Conservation (phyloP, 176 grass and related monocot genomes). For the Musa acuminata region DNA sequence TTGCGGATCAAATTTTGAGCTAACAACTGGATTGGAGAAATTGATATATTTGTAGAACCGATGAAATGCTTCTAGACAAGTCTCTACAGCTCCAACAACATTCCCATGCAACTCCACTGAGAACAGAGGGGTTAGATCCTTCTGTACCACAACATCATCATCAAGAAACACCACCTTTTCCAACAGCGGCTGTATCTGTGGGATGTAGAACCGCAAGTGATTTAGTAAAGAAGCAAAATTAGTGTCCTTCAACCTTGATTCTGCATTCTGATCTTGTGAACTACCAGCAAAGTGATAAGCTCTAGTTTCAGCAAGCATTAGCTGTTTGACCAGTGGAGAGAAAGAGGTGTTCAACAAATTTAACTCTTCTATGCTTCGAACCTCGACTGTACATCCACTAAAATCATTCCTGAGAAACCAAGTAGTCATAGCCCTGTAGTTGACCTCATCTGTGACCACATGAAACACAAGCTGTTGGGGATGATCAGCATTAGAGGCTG, state of each 20-base stretch:
- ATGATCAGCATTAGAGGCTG: conserved; percentile 17
- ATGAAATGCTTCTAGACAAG: conserved; percentile 20
- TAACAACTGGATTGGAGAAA: conserved; percentile 14
- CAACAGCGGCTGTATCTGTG: conserved; percentile 8
- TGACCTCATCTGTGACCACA: conserved; percentile 19
- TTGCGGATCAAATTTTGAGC: conserved; percentile 20
- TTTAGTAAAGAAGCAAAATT: conserved; percentile 14
- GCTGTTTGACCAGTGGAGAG: conserved; percentile 5
- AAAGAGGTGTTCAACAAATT: conserved; percentile 4
- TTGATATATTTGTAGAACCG: conserved; percentile 19
- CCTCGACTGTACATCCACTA: conserved; percentile 11
- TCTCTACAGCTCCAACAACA: conserved; percentile 22
- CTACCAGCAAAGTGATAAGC: not conserved
- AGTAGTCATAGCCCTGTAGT: conserved; percentile 13
- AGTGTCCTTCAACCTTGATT: not conserved
- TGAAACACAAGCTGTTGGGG: conserved; percentile 21
- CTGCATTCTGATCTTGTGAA: conserved; percentile 1
- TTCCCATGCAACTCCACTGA: conserved; percentile 19
- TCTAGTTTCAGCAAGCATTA: not conserved
- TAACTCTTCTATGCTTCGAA: conserved; percentile 9
- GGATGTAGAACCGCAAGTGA: conserved; percentile 23
- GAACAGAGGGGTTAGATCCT: conserved; percentile 21
- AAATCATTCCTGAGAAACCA: conserved; percentile 25
- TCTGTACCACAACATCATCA: conserved; percentile 22
- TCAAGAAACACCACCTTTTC: conserved; percentile 23